These are phyloP conservation scores for Theobroma grandiflorum DNA, from an alignment of 441 rosid species.

Conservation along the genomic window DNA sequence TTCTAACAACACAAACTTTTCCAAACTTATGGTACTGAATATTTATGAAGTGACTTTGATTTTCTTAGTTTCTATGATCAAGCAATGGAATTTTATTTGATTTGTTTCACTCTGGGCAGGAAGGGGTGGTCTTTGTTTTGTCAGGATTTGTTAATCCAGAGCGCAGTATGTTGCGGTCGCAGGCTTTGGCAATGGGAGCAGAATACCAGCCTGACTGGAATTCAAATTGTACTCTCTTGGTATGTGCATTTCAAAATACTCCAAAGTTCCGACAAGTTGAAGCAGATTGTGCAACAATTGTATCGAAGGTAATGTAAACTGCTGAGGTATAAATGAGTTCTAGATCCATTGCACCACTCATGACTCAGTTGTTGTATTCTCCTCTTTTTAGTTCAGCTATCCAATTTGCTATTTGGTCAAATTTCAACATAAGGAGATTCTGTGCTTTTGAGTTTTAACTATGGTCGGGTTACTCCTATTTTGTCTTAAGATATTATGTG, in stretches of 20 bases:
- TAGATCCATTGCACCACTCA: background rate
- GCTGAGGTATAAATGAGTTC: background rate
- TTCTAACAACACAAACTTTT: conserved; percentile 38
- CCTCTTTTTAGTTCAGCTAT: conserved; percentile 1
- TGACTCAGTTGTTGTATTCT: background rate
- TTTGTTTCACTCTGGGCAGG: conserved; percentile 55
- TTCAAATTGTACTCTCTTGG: conserved; percentile 79
- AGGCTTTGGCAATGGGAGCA: conserved; percentile 93
- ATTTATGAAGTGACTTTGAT: background rate
- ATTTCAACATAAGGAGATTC: background rate
- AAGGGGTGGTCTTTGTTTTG: conserved; percentile 81
- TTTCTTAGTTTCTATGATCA: conserved; percentile 3
- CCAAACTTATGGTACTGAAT: conserved; percentile 67
- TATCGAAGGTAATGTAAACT: conserved; percentile 68
- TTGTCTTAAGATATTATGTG: background rate
- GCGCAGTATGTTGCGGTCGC: conserved; percentile 78
- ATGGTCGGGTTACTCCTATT: background rate
- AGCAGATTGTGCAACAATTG: conserved; percentile 77
- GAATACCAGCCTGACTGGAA: conserved; percentile 85
- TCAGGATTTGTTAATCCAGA: conserved; percentile 97
- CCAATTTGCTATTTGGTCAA: background rate
- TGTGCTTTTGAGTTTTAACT: background rate
- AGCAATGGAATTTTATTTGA: background rate
- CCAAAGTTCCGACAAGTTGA: conserved; percentile 94
- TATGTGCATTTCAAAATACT: conserved; percentile 88